Conservation (phyloP, 2,329 filamentous ascomycete genomes). For the Triangularia verruculosa region DNA sequence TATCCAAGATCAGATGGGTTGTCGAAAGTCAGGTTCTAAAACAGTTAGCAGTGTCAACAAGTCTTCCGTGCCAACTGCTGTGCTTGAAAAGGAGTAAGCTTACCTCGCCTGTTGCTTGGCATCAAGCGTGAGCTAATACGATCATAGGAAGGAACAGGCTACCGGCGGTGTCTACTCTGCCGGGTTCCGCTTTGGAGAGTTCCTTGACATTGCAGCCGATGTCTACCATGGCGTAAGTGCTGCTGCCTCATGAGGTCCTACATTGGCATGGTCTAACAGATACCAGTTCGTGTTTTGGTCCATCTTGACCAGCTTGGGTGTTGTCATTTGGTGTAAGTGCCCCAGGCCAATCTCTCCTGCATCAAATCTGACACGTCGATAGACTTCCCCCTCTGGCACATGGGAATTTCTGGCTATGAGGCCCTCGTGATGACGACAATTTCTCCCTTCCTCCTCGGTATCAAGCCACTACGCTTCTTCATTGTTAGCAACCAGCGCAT, state of each 20-base stretch:
- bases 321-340: conserved; percentile 87
- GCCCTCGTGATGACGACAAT: conserved; percentile 80
- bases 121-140: conserved; percentile 9
- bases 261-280: conserved; percentile 14
- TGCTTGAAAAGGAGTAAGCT: conserved; percentile 72
- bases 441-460: conserved; percentile 74
- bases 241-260: background rate
- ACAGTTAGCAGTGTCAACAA: conserved; percentile 44
- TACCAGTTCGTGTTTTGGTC: conserved; percentile 90
- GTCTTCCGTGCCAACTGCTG: conserved; percentile 46
- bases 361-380: conserved; percentile 5
- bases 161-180: conserved; percentile 67
- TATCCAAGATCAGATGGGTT: conserved; percentile 32
- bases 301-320: conserved; percentile 81
- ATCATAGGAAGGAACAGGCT: conserved; percentile 69
- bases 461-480: conserved; percentile 64
- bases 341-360: background rate
- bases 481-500: conserved; percentile 66
- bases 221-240: conserved; percentile 81
- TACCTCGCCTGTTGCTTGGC: background rate
- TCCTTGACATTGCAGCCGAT: conserved; percentile 80
- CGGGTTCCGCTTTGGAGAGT: conserved; percentile 69
- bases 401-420: conserved; percentile 98
- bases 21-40: conserved; percentile 39
- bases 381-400: conserved; percentile 97